phyloP scores from a whole-genome alignment of 495 filamentous ascomycete species.

The Aspergillus mulundensis region DNA sequence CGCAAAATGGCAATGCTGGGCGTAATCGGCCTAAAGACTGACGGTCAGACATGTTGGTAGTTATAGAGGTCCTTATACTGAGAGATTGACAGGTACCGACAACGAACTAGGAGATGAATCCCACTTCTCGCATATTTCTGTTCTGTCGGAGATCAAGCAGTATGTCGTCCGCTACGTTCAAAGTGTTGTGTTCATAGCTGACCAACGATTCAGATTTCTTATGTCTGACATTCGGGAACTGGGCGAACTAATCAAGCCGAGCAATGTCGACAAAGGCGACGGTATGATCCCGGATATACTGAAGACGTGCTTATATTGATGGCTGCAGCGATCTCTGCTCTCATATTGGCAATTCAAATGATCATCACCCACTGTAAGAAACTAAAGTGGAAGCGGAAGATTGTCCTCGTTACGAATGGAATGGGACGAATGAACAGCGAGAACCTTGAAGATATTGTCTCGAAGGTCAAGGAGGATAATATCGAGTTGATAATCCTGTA shows the following conservation, averaged over 20 bases:
- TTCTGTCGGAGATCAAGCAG: conserved; percentile 69
- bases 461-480: conserved; percentile 65
- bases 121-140: conserved; percentile 71
- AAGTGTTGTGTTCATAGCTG: neutral
- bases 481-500: conserved; percentile 81
- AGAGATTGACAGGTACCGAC: conserved; percentile 50
- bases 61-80: neutral
- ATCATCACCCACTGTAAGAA: conserved; percentile 78
- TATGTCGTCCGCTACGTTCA: conserved; percentile 23
- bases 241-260: conserved; percentile 58
- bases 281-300: conserved; percentile 33
- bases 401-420: conserved; percentile 82
- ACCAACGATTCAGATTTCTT: conserved; percentile 48
- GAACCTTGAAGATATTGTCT: conserved; percentile 60
- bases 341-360: conserved; percentile 82
- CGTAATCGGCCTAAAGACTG: conserved; percentile 78
- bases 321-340: conserved; percentile 65
- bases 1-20: conserved; percentile 78
- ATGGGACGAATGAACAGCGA: conserved; percentile 62
- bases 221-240: conserved; percentile 66
- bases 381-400: conserved; percentile 80
- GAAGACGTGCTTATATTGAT: neutral
- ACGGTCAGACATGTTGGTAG: conserved; percentile 41
- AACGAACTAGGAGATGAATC: conserved; percentile 61
- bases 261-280: conserved; percentile 69